Conservation (phyloP, 1,284 basidiomycete genomes). For the Papiliotrema terrestris region DNA sequence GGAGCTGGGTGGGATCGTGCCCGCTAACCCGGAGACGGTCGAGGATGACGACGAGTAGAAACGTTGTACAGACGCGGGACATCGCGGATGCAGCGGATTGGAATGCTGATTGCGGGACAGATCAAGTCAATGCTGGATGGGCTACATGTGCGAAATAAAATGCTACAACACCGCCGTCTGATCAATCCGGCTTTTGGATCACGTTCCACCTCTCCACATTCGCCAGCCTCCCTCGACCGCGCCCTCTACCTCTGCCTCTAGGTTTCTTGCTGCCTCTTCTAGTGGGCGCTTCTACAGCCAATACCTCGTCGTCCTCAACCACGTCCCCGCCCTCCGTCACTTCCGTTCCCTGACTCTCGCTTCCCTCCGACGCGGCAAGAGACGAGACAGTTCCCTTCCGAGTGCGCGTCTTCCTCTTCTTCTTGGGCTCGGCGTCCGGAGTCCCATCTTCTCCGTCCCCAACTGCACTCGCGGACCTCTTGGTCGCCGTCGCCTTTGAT, state of each 20-base stretch:
- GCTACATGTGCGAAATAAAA: not conserved
- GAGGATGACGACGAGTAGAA: slow-evolving; percentile 32
- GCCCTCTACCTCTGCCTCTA: slow-evolving; percentile 4
- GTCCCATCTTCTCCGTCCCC: slow-evolving; percentile 5
- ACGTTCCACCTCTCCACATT: slow-evolving; percentile 3
- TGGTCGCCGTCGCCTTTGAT: slow-evolving; percentile 7
- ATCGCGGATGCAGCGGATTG: not conserved
- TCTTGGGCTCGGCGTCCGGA: not conserved
- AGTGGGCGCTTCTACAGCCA: too few relatives aligned
- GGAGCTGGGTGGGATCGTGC: slow-evolving; percentile 38
- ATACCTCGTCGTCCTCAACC: too few relatives aligned
- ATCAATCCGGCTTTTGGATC: slow-evolving; percentile 1
- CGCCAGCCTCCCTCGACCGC: slow-evolving; percentile 3
- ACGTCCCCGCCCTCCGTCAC: not conserved
- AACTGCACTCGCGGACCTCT: slow-evolving; percentile 6
- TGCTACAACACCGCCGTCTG: slow-evolving; percentile 1
- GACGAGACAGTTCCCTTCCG: slow-evolving; percentile 11
- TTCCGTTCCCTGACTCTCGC: not conserved
- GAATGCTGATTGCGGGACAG: too few relatives aligned
- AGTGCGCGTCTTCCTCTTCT: slow-evolving; percentile 7
- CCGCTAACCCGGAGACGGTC: slow-evolving; percentile 27
- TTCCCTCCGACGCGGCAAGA: slow-evolving; percentile 9
- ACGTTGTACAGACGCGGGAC: not conserved
- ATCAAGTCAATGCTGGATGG: not conserved
- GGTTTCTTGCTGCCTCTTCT: not conserved